Percentiles rank a stretch among this genome's conserved stretches.
Evolutionary conservation across 2,329 filamentous ascomycete species (phyloP).

Genomic region (Arthroderma sp.): DNA sequence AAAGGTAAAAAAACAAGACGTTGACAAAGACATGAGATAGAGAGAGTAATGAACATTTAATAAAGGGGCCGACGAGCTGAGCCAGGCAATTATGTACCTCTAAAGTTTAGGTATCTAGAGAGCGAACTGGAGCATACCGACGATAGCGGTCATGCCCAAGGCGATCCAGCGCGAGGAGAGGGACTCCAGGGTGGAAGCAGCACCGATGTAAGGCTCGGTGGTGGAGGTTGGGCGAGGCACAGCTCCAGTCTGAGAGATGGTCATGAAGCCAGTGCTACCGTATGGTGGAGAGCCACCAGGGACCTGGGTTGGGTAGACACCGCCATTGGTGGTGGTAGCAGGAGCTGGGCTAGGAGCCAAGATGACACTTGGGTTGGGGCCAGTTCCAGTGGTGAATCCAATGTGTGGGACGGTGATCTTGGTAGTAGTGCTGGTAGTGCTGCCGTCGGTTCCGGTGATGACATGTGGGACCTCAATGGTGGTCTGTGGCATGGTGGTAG

Average conservation of each 20-base stretch:
- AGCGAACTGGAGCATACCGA: constrained; percentile 1
- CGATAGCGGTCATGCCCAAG: not conserved
- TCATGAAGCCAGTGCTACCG: constrained; percentile 11
- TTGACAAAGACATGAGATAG: constrained; percentile 4
- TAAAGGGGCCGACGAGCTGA: not conserved
- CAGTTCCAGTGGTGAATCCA: constrained; percentile 26
- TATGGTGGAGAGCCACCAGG: not conserved
- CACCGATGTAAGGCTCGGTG: constrained; percentile 10
- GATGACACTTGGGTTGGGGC: constrained; percentile 20
- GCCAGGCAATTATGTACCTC: not conserved
- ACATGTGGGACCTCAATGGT: constrained; percentile 31
- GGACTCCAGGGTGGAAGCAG: constrained; percentile 9
- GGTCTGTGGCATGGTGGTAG: constrained; percentile 19
- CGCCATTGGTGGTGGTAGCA: constrained; percentile 9
- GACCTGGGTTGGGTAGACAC: constrained; percentile 10
- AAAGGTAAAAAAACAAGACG: not conserved
- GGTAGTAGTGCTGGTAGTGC: constrained; percentile 18
- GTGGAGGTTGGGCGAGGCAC: constrained; percentile 9
- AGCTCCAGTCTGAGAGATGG: constrained; percentile 14
- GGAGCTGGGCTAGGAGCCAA: constrained; percentile 21
- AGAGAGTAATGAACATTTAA: not conserved
- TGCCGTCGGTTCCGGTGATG: constrained; percentile 12
- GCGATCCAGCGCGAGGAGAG: not conserved
- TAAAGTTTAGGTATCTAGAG: not conserved
- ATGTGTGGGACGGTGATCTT: constrained; percentile 37